Evolutionary conservation across 108 stramenopile species (phyloP).

Genomic region (Nannochloropsis gaditana): DNA sequence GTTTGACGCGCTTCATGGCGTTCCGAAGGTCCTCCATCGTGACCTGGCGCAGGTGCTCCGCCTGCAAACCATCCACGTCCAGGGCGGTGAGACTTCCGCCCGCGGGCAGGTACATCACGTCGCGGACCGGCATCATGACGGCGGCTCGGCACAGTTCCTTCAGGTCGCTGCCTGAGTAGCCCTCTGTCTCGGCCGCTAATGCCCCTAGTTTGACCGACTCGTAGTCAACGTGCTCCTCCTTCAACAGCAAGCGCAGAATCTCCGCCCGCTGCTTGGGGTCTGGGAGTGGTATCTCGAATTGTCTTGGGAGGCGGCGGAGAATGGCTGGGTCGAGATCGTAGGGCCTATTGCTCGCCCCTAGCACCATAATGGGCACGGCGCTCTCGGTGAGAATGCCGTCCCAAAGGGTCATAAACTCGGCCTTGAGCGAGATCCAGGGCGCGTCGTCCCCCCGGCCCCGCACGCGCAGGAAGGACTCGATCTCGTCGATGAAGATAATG

Average conservation of each 20-base stretch:
- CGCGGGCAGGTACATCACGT: constrained; percentile 59
- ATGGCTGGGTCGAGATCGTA: constrained; percentile 86
- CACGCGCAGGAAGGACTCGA: constrained; percentile 80
- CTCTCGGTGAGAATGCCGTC: constrained; percentile 69
- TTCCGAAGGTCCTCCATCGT: constrained; percentile 28
- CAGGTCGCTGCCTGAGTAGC: constrained; percentile 88
- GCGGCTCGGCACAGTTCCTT: constrained; percentile 90
- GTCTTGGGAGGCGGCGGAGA: constrained; percentile 80
- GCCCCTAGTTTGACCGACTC: constrained; percentile 51
- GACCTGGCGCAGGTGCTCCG: constrained; percentile 20
- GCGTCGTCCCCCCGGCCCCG: constrained; percentile 65
- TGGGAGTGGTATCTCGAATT: constrained; percentile 75
- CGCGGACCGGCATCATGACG: constrained; percentile 73
- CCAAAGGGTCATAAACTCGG: constrained; percentile 92
- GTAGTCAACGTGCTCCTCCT: constrained; percentile 56
- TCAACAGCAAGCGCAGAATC: constrained; percentile 69
- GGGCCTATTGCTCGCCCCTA: constrained; percentile 93
- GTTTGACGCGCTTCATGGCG: constrained; percentile 34
- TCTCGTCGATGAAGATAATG: constrained; percentile 95
- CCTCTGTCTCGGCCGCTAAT: constrained; percentile 63
- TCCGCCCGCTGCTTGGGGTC: constrained; percentile 60
- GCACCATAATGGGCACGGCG: constrained; percentile 67
- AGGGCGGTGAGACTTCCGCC: neutral
- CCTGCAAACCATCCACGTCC: neutral
- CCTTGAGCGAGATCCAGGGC: constrained; percentile 70